phyloP scores from a whole-genome alignment of 441 rosid genomes.

The Euphorbia schlechtendalii region DNA sequence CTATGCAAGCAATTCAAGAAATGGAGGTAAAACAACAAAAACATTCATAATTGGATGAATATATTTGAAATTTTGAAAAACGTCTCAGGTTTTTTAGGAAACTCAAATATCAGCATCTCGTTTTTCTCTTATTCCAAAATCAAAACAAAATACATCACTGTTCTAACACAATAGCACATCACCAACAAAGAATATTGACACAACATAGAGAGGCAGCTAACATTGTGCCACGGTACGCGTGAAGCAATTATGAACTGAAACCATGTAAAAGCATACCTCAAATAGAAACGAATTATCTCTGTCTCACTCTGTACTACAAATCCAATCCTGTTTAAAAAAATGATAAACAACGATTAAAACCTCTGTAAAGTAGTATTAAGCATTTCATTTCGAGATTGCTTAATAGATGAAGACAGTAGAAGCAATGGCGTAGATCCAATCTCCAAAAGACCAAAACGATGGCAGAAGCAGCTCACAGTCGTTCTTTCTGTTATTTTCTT shows the following conservation, averaged over 20 bases:
- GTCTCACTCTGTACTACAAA: background rate
- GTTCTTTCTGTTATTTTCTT: conserved; percentile 1
- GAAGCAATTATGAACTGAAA: background rate
- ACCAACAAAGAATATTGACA: background rate
- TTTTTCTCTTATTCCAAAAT: background rate
- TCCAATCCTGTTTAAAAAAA: conserved; percentile 5
- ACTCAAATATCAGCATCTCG: background rate
- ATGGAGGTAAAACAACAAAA: background rate
- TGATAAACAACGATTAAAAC: background rate
- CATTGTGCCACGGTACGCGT: too few species aligned
- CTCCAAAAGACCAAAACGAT: background rate
- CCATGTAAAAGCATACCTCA: conserved; percentile 23
- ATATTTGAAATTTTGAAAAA: background rate
- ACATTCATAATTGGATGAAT: background rate
- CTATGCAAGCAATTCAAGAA: background rate
- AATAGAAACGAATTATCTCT: conserved; percentile 18
- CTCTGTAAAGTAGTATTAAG: background rate
- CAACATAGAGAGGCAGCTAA: background rate
- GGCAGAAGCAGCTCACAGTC: conserved; percentile 23
- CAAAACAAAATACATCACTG: background rate
- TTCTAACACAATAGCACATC: background rate
- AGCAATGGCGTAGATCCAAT: background rate
- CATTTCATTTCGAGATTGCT: background rate
- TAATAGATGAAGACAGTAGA: too few species aligned
- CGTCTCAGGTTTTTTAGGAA: background rate